Evolutionary conservation across 257 asterid species (phyloP).

Genomic region (Coffea canephora): DNA sequence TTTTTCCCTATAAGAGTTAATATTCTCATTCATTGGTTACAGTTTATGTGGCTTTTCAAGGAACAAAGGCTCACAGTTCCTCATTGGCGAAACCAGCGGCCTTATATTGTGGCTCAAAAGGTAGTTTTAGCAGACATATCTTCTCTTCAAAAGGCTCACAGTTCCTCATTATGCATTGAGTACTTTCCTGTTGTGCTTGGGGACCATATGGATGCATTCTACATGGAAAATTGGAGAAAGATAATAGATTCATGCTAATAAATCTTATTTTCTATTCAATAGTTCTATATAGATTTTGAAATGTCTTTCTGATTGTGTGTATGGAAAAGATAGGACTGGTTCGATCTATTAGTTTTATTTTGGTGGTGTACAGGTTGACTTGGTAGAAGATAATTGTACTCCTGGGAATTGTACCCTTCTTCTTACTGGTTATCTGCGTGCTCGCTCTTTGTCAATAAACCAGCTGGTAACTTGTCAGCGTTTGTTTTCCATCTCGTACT

Average conservation of each 20-base stretch:
- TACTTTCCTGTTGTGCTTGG: background rate
- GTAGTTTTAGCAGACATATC: constrained; percentile 27
- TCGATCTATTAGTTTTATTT: background rate
- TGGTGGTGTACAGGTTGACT: constrained; percentile 50
- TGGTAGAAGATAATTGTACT: constrained; percentile 39
- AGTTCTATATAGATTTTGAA: background rate
- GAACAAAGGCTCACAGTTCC: constrained; percentile 81
- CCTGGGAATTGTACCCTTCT: constrained; percentile 66
- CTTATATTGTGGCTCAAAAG: constrained; percentile 87
- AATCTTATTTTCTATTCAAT: background rate
- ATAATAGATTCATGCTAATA: background rate
- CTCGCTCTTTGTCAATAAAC: constrained; percentile 69
- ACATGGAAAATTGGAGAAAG: background rate
- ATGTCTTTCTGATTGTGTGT: background rate
- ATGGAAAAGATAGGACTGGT: background rate
- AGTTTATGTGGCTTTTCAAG: constrained; percentile 82
- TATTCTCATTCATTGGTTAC: constrained; percentile 22
- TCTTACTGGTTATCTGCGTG: constrained; percentile 88
- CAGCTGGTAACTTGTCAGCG: constrained; percentile 69
- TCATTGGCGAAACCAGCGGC: constrained; percentile 81
- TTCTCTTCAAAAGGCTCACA: too few relatives aligned
- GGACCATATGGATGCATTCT: background rate
- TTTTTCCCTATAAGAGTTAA: constrained; percentile 4
- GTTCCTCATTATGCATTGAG: background rate
- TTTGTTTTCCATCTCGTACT: constrained; percentile 17